Percentiles rank a stretch among this genome's conserved stretches.
Conservation (phyloP, 306 rosid species). For the Prunus padus region DNA sequence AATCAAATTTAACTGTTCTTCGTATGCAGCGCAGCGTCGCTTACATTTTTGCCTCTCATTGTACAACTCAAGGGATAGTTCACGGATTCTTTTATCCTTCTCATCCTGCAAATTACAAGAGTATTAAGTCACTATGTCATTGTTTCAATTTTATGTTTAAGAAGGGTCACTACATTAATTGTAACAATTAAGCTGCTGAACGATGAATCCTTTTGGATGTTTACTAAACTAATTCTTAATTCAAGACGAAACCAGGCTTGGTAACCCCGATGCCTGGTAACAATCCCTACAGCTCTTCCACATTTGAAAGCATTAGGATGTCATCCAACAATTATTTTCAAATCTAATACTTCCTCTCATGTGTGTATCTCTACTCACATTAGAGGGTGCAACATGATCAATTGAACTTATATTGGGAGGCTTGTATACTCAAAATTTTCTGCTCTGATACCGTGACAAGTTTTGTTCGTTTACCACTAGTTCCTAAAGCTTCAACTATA, state of each 20-base stretch:
- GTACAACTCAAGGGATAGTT: constrained; percentile 56
- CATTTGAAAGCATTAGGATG: background rate
- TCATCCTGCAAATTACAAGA: constrained; percentile 46
- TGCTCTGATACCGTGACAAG: background rate
- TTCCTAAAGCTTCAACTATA: background rate
- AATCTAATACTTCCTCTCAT: background rate
- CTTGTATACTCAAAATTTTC: background rate
- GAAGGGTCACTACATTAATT: background rate
- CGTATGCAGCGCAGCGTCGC: constrained; percentile 70
- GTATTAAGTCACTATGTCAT: constrained; percentile 7
- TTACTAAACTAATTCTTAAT: background rate
- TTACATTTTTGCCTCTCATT: constrained; percentile 67
- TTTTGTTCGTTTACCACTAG: background rate
- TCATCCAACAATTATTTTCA: background rate
- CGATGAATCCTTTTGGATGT: background rate
- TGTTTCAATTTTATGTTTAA: background rate
- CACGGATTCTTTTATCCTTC: constrained; percentile 73
- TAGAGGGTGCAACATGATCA: background rate
- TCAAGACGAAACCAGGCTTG: background rate
- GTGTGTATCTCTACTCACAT: background rate
- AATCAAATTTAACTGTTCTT: constrained; percentile 54
- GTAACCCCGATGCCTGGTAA: background rate
- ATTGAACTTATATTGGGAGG: background rate
- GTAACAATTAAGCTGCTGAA: background rate
- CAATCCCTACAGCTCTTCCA: background rate